Percentiles rank a stretch among this genome's conserved stretches.
Conservation (phyloP, 805 yeast species). For the Blastobotrys parvus region DNA sequence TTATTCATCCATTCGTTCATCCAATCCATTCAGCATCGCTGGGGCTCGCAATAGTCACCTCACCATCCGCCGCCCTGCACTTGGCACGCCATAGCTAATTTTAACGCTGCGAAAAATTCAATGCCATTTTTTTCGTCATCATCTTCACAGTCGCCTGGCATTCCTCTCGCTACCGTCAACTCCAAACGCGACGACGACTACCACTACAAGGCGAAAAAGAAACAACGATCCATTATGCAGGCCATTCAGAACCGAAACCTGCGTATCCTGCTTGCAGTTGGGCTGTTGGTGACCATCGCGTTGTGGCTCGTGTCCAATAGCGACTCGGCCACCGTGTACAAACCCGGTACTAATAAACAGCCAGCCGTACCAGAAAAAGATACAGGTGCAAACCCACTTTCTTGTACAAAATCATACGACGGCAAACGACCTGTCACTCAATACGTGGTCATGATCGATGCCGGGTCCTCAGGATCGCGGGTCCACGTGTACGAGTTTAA, state of each 20-base stretch:
- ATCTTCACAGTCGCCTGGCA: neutral
- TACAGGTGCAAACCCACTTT: slow-evolving; percentile 5
- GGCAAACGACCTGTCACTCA: slow-evolving; percentile 38
- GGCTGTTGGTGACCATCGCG: neutral
- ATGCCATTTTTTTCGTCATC: neutral
- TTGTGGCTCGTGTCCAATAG: neutral
- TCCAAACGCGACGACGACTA: slow-evolving; percentile 2
- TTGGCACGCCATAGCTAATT: neutral
- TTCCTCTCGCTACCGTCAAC: neutral
- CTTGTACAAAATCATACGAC: slow-evolving; percentile 30
- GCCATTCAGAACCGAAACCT: neutral
- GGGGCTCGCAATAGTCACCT: too few species aligned
- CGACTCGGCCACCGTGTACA: neutral
- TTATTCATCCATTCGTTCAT: too few species aligned
- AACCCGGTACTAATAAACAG: neutral
- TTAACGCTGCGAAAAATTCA: neutral
- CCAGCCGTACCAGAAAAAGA: neutral
- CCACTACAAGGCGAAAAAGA: neutral
- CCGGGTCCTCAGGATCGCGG: slow-evolving; percentile 96
- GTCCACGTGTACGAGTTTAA: slow-evolving; percentile 90
- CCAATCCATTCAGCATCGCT: too few species aligned
- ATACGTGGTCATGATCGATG: slow-evolving; percentile 91
- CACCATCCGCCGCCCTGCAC: neutral
- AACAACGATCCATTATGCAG: neutral
- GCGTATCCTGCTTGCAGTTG: slow-evolving; percentile 1